Evolutionary conservation across 1,139 yeast genomes (phyloP).

Genomic region (Suhomyces anneliseae): DNA sequence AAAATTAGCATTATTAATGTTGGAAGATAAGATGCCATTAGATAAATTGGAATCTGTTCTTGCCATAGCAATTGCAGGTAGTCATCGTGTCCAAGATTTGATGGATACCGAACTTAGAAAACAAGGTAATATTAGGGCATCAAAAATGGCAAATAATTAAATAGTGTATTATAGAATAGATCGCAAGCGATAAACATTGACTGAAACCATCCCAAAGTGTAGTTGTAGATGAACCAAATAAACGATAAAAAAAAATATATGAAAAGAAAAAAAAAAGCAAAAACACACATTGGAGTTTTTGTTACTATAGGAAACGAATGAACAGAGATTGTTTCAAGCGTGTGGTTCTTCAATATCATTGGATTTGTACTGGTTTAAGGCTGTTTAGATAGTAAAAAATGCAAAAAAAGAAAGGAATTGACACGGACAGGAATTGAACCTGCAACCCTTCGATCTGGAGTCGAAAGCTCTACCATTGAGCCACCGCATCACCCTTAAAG

Average conservation of each 20-base stretch:
- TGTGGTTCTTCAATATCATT: too few relatives aligned
- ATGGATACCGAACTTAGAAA: slow-evolving; percentile 84
- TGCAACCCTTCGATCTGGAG: slow-evolving; percentile 70
- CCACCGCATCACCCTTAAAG: slow-evolving; percentile 55
- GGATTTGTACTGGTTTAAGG: too few relatives aligned
- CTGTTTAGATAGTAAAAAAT: not conserved
- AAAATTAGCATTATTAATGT: slow-evolving; percentile 68
- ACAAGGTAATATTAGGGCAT: slow-evolving; percentile 55
- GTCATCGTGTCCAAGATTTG: slow-evolving; percentile 74
- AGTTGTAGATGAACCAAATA: not conserved
- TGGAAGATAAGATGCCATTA: slow-evolving; percentile 84
- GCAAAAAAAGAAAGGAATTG: slow-evolving; percentile 12
- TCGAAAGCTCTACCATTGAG: slow-evolving; percentile 93
- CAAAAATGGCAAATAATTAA: slow-evolving; percentile 20
- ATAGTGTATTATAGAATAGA: slow-evolving; percentile 8
- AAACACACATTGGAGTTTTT: too few relatives aligned
- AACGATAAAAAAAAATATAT: not conserved
- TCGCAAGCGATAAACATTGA: not conserved
- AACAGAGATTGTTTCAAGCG: too few relatives aligned
- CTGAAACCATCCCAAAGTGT: not conserved
- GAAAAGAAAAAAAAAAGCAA: too few relatives aligned
- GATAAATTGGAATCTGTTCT: slow-evolving; percentile 76
- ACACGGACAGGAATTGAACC: slow-evolving; percentile 27
- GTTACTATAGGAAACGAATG: too few relatives aligned
- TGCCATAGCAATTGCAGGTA: slow-evolving; percentile 88